A percentile compares a stretch with the other conserved stretches of the same genome.
phyloP scores from a whole-genome alignment of 805 yeast species.

The Wickerhamomyces rabaulensis region DNA sequence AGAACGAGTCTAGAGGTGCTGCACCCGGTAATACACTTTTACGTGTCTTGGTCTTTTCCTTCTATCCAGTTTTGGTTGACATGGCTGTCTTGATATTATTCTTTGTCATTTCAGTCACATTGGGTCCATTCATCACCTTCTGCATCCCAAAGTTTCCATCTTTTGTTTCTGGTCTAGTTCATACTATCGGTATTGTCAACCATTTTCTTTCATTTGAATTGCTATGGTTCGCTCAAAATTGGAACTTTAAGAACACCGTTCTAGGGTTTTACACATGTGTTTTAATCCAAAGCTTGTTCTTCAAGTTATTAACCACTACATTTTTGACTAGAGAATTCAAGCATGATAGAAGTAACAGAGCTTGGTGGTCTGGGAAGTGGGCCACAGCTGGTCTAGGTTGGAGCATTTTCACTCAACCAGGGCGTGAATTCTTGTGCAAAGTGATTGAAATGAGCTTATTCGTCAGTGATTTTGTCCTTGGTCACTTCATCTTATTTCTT shows the following conservation, averaged over 20 bases:
- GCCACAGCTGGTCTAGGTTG: conserved; percentile 49
- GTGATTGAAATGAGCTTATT: conserved; percentile 51
- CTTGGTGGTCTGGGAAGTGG: conserved; percentile 76
- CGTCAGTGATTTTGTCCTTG: conserved; percentile 46
- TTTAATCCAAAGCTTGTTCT: conserved; percentile 44
- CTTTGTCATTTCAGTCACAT: conserved; percentile 35
- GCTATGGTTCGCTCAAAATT: conserved; percentile 51
- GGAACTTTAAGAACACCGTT: conserved; percentile 47
- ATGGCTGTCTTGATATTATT: conserved; percentile 32
- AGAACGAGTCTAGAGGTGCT: conserved; percentile 35
- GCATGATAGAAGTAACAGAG: conserved; percentile 48
- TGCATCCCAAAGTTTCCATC: conserved; percentile 41
- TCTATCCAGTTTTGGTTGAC: conserved; percentile 45
- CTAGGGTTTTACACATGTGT: conserved; percentile 48
- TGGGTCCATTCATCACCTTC: conserved; percentile 44
- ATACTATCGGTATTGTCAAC: conserved; percentile 39
- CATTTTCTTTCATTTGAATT: conserved; percentile 47
- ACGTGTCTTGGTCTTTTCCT: conserved; percentile 38
- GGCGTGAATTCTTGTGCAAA: conserved; percentile 54
- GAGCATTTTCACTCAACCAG: conserved; percentile 49
- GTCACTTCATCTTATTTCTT: conserved; percentile 45
- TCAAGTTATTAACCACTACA: conserved; percentile 38
- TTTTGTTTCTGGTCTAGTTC: conserved; percentile 44
- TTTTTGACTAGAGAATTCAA: conserved; percentile 52
- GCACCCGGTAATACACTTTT: conserved; percentile 36